Conservation (phyloP, 768 basidiomycete genomes). For the Pleurotus platypus region DNA sequence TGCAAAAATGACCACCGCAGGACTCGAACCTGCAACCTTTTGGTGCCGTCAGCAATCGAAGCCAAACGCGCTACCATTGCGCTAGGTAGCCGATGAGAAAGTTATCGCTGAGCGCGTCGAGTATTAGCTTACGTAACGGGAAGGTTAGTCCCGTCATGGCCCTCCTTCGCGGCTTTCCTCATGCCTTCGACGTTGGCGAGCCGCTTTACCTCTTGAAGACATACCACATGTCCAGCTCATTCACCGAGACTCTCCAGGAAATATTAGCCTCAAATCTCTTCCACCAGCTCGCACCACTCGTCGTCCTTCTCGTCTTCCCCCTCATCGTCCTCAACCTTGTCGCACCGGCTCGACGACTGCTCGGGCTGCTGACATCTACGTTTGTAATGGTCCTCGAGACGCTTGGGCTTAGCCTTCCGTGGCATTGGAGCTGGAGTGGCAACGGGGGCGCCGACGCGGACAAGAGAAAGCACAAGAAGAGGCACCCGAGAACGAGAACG, state of each 20-base stretch:
- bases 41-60: slow-evolving; percentile 41
- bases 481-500: slow-evolving; percentile 45
- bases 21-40: slow-evolving; percentile 97
- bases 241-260: slow-evolving; percentile 27
- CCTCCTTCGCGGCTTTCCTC: neutral
- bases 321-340: slow-evolving; percentile 43
- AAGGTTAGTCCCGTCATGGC: no score
- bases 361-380: slow-evolving; percentile 19
- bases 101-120: no score
- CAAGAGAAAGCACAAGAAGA: slow-evolving; percentile 46
- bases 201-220: slow-evolving; percentile 1
- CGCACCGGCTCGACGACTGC: slow-evolving; percentile 14
- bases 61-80: slow-evolving; percentile 96
- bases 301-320: slow-evolving; percentile 53
- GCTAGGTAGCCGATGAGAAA: slow-evolving; percentile 62
- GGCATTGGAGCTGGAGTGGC: slow-evolving; percentile 50
- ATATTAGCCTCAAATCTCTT: slow-evolving; percentile 38
- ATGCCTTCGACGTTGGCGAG: slow-evolving; percentile 8
- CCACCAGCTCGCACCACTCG: slow-evolving; percentile 55
- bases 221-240: slow-evolving; percentile 39
- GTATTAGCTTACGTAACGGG: no score
- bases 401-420: slow-evolving; percentile 52
- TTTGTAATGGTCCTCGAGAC: slow-evolving; percentile 55
- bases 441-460: slow-evolving; percentile 11
- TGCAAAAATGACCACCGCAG: slow-evolving; percentile 73